phyloP scores from a whole-genome alignment of 345 rosid species.

The Camelina laxa region DNA sequence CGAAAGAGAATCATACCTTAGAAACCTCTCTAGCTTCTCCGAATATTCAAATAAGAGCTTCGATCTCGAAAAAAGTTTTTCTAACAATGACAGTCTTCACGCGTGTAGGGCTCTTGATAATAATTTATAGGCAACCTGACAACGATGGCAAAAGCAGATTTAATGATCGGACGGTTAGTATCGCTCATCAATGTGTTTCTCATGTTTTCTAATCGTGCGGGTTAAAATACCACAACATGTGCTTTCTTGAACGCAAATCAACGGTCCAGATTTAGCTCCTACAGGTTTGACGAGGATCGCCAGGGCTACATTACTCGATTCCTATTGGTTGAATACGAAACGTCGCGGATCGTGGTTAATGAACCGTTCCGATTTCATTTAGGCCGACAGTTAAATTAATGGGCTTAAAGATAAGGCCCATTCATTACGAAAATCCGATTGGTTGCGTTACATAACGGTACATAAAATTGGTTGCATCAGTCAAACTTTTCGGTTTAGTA shows the following conservation, averaged over 20 bases:
- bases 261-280: not conserved
- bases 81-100: not conserved
- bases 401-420: slow-evolving; percentile 32
- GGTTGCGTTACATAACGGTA: not conserved
- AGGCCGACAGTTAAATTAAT: not conserved
- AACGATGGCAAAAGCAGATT: not conserved
- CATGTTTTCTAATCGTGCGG: slow-evolving; percentile 38
- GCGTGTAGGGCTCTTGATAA: slow-evolving; percentile 33
- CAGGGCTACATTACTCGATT: not conserved
- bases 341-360: slow-evolving; percentile 9
- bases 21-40: slow-evolving; percentile 3
- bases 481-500: slow-evolving; percentile 30
- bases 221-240: slow-evolving; percentile 23
- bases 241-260: slow-evolving; percentile 16
- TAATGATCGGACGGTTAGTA: slow-evolving; percentile 37
- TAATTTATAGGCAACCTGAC: slow-evolving; percentile 40
- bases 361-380: not conserved
- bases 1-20: slow-evolving; percentile 24
- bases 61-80: not conserved
- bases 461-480: not conserved
- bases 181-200: slow-evolving; percentile 40
- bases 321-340: slow-evolving; percentile 20
- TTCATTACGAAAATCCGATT: not conserved
- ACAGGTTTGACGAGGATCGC: slow-evolving; percentile 32
- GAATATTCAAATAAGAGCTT: slow-evolving; percentile 28